These are phyloP conservation scores for barley (Hordeum vulgare) DNA, from an alignment of 176 grass and related monocot genomes.

Conservation along the genomic window DNA sequence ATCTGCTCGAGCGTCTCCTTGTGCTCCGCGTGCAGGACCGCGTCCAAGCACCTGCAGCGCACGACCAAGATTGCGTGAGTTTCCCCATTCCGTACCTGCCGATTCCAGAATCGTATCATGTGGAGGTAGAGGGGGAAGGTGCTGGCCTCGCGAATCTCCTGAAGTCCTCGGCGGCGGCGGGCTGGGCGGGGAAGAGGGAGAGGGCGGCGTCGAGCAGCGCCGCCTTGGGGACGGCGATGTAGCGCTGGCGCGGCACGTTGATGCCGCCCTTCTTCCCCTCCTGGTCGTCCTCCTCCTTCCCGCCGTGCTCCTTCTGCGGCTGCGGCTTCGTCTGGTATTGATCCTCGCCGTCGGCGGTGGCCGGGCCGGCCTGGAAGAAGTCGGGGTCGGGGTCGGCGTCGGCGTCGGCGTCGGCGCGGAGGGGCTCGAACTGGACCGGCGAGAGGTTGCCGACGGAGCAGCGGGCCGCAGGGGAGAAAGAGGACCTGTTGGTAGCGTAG, in stretches of 20 bases:
- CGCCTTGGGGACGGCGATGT: conserved; percentile 67
- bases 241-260: conserved; percentile 75
- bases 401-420: conserved; percentile 4
- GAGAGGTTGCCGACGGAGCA: conserved; percentile 13
- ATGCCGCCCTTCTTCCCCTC: conserved; percentile 46
- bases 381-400: neutral
- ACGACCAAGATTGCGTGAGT: neutral
- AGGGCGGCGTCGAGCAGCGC: conserved; percentile 68
- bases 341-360: neutral
- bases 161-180: conserved; percentile 24
- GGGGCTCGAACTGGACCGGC: conserved; percentile 10
- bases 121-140: neutral
- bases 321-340: rapidly evolving
- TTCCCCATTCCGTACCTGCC: neutral
- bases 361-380: neutral
- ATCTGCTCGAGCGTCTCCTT: conserved; percentile 87
- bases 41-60: conserved; percentile 55
- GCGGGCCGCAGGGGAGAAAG: neutral
- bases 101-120: neutral
- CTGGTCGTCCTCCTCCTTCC: neutral
- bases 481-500: neutral
- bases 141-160: conserved; percentile 40
- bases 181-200: conserved; percentile 35
- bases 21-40: conserved; percentile 88
- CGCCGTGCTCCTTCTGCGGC: neutral